phyloP scores from a whole-genome alignment of 2,329 filamentous ascomycete genomes.

The Iodosphaeria phyllophila region DNA sequence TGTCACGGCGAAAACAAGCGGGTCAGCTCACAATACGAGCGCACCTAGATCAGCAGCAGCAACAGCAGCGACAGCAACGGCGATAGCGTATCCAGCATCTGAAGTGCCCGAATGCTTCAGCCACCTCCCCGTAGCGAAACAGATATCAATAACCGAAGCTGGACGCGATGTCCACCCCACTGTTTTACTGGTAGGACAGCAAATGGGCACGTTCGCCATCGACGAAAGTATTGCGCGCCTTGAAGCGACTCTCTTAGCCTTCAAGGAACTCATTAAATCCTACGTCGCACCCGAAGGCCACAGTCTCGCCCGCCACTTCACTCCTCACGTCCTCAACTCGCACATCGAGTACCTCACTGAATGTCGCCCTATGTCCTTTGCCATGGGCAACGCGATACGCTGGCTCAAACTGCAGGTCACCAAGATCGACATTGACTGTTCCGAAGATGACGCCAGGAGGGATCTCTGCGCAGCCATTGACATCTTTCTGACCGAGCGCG shows the following conservation, averaged over 20 bases:
- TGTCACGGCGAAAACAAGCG: slow-evolving; percentile 10
- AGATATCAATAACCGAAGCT: slow-evolving; percentile 34
- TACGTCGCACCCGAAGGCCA: slow-evolving; percentile 77
- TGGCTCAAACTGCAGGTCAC: slow-evolving; percentile 87
- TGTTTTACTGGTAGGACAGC: slow-evolving; percentile 68
- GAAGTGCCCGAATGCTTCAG: slow-evolving; percentile 58
- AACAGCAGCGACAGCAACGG: too few species aligned
- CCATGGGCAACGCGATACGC: slow-evolving; percentile 91
- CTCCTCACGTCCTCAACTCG: slow-evolving; percentile 74
- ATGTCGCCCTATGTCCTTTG: slow-evolving; percentile 88
- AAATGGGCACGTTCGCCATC: slow-evolving; percentile 76
- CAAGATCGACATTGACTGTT: slow-evolving; percentile 70
- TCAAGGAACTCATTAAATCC: slow-evolving; percentile 84
- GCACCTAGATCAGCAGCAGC: too few species aligned
- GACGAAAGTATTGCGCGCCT: slow-evolving; percentile 79
- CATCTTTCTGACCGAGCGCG: slow-evolving; percentile 74
- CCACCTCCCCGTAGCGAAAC: slow-evolving; percentile 54
- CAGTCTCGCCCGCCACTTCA: slow-evolving; percentile 78
- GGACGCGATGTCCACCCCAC: slow-evolving; percentile 71
- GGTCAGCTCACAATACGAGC: too few species aligned
- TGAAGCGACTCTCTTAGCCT: slow-evolving; percentile 71
- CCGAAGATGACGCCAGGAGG: slow-evolving; percentile 67
- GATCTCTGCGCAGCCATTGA: slow-evolving; percentile 68
- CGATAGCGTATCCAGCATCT: too few species aligned
- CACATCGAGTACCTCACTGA: slow-evolving; percentile 91